Evolutionary conservation across 1,139 yeast species (phyloP), one percentile per base, ranked within the genome.

Genomic region (Lodderomyces margitis): DNA sequence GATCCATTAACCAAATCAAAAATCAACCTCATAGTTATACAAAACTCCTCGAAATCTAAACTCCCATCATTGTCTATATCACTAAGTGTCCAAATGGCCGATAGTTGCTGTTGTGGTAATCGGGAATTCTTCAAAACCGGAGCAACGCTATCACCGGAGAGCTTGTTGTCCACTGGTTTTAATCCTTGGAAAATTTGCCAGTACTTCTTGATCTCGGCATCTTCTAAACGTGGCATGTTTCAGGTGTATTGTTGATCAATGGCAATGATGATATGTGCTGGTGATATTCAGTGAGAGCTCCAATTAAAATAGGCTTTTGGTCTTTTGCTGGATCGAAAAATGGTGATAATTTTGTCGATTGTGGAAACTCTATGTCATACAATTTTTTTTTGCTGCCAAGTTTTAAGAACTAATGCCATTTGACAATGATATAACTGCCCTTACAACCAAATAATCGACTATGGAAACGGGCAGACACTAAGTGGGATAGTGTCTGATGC

Each of bases 141-240:
- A 28, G 87, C 79, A 12, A 91, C 95, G 59, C 86, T 82, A 46
- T 86, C 94, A 35, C 96, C 96, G 17, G 85, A 75, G 24, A 92
- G 75, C 57, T 83, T 81, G 54, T 89, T 91, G 46, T 78, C 78
- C 21, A 68, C 78, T 0, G 98, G 98, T 49, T 79, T 78, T 53
- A 92, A 76, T 8, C 96, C 96, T 51, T 86, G 82, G 70, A 92
- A 92, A 43, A 92, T 89, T 63, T 92, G 96, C 98, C 98, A 92
- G 71, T 88, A 92, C 66, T 91, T 89, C 59, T 87, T 86, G 54
- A 91, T 88, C 64, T 91, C 98, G 83, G 95, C 87, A 55, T 89
- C 95, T 63, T 88, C 96, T 48, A 89, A 70, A 52, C 86, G 82
- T 33, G 83, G 83, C 40, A 37, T 37, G 23, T 5, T 32, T 8